Conservation (phyloP, 305 asterid genomes). For the Coffea humblotiana region DNA sequence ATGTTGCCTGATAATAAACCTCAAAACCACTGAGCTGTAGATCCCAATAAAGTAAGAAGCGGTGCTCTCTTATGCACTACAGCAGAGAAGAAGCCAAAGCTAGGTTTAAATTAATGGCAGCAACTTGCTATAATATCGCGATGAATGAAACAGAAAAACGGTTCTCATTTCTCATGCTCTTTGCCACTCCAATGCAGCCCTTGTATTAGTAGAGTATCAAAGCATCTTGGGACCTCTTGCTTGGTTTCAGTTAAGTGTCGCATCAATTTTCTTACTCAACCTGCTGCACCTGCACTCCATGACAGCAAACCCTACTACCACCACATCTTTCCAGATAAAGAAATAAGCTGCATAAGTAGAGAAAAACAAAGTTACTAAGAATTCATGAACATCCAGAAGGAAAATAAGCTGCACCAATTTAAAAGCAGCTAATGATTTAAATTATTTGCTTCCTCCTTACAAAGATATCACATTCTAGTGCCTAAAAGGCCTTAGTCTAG, state of each 20-base stretch:
- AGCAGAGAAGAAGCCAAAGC: neutral
- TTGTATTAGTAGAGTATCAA: neutral
- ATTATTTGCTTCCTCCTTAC: neutral
- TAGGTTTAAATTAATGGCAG: neutral
- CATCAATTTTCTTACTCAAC: neutral
- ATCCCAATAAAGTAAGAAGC: neutral
- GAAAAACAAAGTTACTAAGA: neutral
- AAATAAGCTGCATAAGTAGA: slow-evolving; percentile 35
- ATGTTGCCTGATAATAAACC: neutral
- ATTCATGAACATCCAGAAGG: neutral
- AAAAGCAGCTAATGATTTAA: neutral
- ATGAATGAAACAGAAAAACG: neutral
- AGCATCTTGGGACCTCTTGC: neutral
- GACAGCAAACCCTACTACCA: neutral
- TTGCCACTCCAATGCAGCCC: neutral
- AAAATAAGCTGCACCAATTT: neutral
- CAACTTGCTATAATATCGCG: neutral
- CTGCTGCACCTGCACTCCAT: neutral
- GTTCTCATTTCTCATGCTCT: neutral
- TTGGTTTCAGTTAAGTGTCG: neutral
- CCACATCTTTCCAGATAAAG: slow-evolving; percentile 29
- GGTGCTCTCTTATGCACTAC: neutral
- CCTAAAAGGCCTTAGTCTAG: too few species aligned
- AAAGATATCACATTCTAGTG: too few species aligned
- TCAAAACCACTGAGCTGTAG: neutral